Base-by-base conservation (phyloP, 1,284 basidiomycete species). In the Xerocomus cyaneibrunnescens region DNA sequence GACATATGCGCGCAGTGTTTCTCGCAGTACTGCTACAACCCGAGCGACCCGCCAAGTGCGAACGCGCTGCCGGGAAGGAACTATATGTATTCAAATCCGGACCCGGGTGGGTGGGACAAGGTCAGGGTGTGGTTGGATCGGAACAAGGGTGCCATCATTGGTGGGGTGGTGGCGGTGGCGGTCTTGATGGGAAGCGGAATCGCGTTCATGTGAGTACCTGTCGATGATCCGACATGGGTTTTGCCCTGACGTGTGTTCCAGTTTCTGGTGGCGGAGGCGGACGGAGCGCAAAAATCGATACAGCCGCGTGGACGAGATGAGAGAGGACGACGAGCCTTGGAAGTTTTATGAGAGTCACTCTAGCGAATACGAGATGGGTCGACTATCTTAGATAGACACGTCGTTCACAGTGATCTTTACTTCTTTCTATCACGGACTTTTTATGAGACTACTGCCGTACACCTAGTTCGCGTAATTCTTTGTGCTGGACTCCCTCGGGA, bases 21-120 rank as follows among this genome's bases (percentile, higher is more conserved):
- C 38, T 38, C 43, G n/a, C 71, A 61, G 49, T 73, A 72, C 34
- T 73, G 71, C 39, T 73, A 69, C 34, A 57, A 72, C 42, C 65
- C 65, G 6, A 51, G 16, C 21, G 7, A 62, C 22, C 69, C 67
- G 3, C 64, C 69, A 19, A 68, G 56, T 17, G 50, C 35, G 13
- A 45, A 9, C n/a, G 56, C 43, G 21, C 39, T 70, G 13, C 64
- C 66, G 1, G 22, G 30, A 3, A 51, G 69, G 39, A 5, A 52
- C 1, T 45, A 45, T 5, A 12, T n/a, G 1, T 68, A 68, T 35
- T 41, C 25, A 25, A 4, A 70, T 44, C 69, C 66, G 5, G 68
- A 69, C 42, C 49, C 38, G 1, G 17, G 55, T 2, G 69, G 63
- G 12, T 14, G 54, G 40, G 1, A 5, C 38, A 57, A 69, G 43